Evolutionary conservation across 164 flowering plant species (phyloP).

Genomic region (Aristolochia contorta): DNA sequence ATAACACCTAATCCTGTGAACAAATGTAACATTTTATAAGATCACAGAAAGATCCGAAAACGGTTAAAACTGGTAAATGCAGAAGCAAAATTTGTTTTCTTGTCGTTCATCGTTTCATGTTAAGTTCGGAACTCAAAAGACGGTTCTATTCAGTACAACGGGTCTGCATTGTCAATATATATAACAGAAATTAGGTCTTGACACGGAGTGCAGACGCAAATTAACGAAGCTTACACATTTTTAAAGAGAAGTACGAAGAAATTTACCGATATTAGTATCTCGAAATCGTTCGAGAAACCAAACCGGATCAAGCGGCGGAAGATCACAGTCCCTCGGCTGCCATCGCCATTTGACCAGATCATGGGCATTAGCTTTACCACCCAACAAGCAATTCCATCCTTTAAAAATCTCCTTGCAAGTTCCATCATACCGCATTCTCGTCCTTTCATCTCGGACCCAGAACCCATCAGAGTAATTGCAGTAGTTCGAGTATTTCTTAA

Average conservation of each 20-base stretch:
- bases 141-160: too few relatives aligned
- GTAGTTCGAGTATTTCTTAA: background rate
- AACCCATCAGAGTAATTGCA: constrained; percentile 62
- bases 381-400: constrained; percentile 84
- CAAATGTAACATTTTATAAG: too few relatives aligned
- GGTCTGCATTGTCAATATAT: too few relatives aligned
- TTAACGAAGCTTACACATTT: too few relatives aligned
- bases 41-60: too few relatives aligned
- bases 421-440: constrained; percentile 40
- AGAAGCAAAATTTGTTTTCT: too few relatives aligned
- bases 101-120: too few relatives aligned
- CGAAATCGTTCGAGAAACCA: constrained; percentile 47
- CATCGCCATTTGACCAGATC: constrained; percentile 68
- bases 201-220: too few relatives aligned
- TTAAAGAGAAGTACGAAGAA: background rate
- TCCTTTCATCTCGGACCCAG: constrained; percentile 66
- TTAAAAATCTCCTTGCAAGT: constrained; percentile 93
- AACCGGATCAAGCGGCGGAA: constrained; percentile 59
- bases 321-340: constrained; percentile 60
- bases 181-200: too few relatives aligned
- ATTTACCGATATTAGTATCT: constrained; percentile 64
- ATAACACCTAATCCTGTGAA: too few relatives aligned
- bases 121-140: too few relatives aligned
- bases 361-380: constrained; percentile 49
- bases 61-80: too few relatives aligned